Evolutionary conservation across 371 early-diverging fungal genomes (phyloP), one percentile per base, ranked within the genome.

Genomic region (Ecytonucleospora hepatopenaei): DNA sequence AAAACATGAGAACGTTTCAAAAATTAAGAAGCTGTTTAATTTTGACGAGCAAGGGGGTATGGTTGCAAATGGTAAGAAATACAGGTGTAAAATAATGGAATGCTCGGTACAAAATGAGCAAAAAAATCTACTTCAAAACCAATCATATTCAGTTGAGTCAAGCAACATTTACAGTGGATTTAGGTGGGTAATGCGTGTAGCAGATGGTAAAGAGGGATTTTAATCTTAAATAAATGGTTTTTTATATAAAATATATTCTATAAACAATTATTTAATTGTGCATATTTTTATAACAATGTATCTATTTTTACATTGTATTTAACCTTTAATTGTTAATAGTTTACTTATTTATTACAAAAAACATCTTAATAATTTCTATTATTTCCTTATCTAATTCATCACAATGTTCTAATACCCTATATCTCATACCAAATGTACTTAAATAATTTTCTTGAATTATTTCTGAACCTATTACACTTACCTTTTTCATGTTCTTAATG

Each of bases 371-470:
- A 30, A 54, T 58, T 54, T 59, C 48, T 27, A 75, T 54, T 49
- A 75, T 63, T 23, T 35, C 60, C n/a, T 54, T 35, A 34, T 75
- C 76, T 1, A 75, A 28, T 28, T 75, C 69, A 15, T 71, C 72
- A 16, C 65, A 31, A 40, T 68, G 31, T 16, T 62, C 62, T 32
- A 76, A 46, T 21, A 72, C 40, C 28, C 68, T 65, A 65, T 76
- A 73, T 27, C 46, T 65, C 2, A 76, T 16, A 23, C 33, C 32
- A 53, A 76, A 68, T 16, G 32, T 24, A 61, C 72, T 73, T 61
- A 76, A 48, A 66, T 70, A 76, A 54, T 59, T 72, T 35, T 68
- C 46, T 28, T 65, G 49, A 62, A 73, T 51, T 2, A 72, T 40
- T 16, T 56, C 54, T 15, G 60, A 66, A 33, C 68, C 68, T 5